Percentiles rank a stretch among this genome's conserved stretches.
phyloP scores from a whole-genome alignment of 768 basidiomycete species.

The Lentinula lateritia region DNA sequence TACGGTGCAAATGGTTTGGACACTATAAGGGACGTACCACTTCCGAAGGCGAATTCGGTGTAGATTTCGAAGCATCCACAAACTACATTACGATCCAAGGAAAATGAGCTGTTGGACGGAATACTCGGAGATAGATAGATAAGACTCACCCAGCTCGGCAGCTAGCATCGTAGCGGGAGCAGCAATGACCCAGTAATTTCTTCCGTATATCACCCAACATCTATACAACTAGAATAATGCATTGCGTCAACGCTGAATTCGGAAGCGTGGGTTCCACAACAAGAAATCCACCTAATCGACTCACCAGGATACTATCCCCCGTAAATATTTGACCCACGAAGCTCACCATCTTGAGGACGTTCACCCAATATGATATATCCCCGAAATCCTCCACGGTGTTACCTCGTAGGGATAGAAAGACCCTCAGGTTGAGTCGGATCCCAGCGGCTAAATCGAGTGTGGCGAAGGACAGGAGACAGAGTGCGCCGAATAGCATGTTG shows the following conservation, averaged over 20 bases:
- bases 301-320: neutral
- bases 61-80: neutral
- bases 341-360: neutral
- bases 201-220: neutral
- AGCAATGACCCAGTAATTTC: neutral
- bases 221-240: neutral
- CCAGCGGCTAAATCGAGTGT: neutral
- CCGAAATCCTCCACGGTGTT: neutral
- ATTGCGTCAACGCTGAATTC: too few relatives aligned
- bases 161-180: neutral
- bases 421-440: neutral
- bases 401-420: neutral
- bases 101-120: neutral
- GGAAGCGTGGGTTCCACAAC: too few relatives aligned
- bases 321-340: neutral
- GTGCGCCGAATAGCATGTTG: neutral
- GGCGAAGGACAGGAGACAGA: neutral
- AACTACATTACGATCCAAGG: neutral
- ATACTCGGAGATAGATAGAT: too few relatives aligned
- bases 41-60: neutral
- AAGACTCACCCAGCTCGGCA: neutral
- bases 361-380: neutral
- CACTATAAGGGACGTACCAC: neutral
- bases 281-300: neutral
- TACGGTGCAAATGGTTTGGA: neutral